Evolutionary conservation across 345 rosid genomes (phyloP), one percentile per base, ranked within the genome.

Genomic region (Euphorbia peplus): DNA sequence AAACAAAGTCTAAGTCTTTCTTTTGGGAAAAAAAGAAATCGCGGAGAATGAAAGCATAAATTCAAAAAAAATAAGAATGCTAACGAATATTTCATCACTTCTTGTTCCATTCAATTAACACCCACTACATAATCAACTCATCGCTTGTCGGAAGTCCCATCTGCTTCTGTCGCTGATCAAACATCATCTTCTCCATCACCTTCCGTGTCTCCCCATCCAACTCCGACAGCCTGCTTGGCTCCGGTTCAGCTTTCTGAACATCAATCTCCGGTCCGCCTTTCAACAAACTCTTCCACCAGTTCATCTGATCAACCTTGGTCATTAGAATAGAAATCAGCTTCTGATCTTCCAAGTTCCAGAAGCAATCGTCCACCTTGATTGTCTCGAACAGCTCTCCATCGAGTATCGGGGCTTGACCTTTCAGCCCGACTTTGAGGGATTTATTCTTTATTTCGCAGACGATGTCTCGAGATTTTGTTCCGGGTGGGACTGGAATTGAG

Each of bases 231-330:
- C 24, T 70, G 67, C 77, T 79, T 0, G 65, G 22, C 65, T 75
- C 72, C 0, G 79, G 79, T 42, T 79, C 79, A 9, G 56, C 77
- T 57, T 79, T 79, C 53, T 63, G 79, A 3, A 69, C 64, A 53
- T 75, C 74, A 35, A 75, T 72, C 62, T 68, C 72, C 8, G 79
- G 67, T 4, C 70, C 79, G 12, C 77, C 77, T 46, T 64, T 75
- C 24, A 75, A 19, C 79, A 79, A 52, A 1, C 69, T 68, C 32
- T 75, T 79, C 79, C 82, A 75, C 79, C 82, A 75, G 10, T 64
- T 52, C 54, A 1, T 59, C 35, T 55, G 24, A 48, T 71, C 74
- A 3, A 50, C 3, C 37, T 79, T 79, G 0, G 82, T 79, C 74
- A 75, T 1, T 8, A 72, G 69, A 14, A 75, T 42, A 1, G 79